Conservation (phyloP, 2,329 filamentous ascomycete genomes). For the Teratosphaeria destructans region DNA sequence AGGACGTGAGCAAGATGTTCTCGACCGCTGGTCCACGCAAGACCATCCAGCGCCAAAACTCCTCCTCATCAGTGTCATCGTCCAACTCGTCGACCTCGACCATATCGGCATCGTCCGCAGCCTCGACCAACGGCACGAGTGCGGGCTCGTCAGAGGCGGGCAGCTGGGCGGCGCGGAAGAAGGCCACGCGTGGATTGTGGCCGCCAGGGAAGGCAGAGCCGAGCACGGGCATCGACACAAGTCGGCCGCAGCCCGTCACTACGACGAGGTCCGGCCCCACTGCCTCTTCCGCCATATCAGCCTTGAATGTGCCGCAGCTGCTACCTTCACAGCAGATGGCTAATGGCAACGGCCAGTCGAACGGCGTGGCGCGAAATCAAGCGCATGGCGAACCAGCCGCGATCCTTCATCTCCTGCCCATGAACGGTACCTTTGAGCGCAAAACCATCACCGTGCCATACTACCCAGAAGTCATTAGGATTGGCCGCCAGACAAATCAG, state of each 20-base stretch:
- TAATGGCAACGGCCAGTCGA: constrained; percentile 49
- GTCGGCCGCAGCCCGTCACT: constrained; percentile 51
- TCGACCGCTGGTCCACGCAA: constrained; percentile 62
- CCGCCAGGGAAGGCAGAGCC: constrained; percentile 56
- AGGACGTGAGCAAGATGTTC: constrained; percentile 71
- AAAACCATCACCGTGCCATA: constrained; percentile 93
- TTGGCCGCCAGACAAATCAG: constrained; percentile 92
- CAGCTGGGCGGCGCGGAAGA: constrained; percentile 39
- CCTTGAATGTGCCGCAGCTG: constrained; percentile 49
- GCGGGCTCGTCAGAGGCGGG: constrained; percentile 27
- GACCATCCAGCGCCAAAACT: constrained; percentile 75
- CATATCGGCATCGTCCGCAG: constrained; percentile 50
- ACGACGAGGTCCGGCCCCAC: constrained; percentile 48
- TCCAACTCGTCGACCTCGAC: constrained; percentile 58
- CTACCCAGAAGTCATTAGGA: constrained; percentile 84
- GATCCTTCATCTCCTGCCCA: constrained; percentile 73
- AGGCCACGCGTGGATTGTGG: constrained; percentile 49
- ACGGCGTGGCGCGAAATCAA: constrained; percentile 39
- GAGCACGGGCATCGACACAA: constrained; percentile 51
- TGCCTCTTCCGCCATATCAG: constrained; percentile 52
- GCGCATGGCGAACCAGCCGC: constrained; percentile 49
- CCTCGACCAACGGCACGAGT: constrained; percentile 45
- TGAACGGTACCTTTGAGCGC: constrained; percentile 93
- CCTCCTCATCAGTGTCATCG: constrained; percentile 69
- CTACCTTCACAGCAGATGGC: constrained; percentile 59